phyloP scores from a whole-genome alignment of 441 rosid genomes.

The Gossypium armourianum region DNA sequence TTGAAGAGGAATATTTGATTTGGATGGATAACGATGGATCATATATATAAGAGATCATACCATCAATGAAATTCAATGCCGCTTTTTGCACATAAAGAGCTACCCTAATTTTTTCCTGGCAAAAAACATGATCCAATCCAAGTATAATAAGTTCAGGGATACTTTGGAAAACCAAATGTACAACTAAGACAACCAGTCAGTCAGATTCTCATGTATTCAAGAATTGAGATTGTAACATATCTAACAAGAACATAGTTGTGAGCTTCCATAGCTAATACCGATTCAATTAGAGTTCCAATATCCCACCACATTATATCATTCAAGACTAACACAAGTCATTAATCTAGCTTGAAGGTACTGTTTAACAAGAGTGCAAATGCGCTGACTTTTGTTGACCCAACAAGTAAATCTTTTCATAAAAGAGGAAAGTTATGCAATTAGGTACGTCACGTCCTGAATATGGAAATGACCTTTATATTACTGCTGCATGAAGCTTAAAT shows the following conservation, averaged over 20 bases:
- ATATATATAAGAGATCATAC: slow-evolving; percentile 21
- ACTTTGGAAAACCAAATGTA: neutral
- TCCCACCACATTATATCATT: neutral
- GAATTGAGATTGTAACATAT: neutral
- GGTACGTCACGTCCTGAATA: neutral
- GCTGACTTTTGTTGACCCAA: neutral
- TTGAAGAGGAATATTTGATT: neutral
- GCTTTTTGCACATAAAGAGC: slow-evolving; percentile 64
- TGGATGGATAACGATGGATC: neutral
- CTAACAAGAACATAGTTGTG: neutral
- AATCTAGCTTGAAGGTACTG: neutral
- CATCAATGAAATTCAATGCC: slow-evolving; percentile 53
- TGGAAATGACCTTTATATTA: neutral
- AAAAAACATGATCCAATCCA: slow-evolving; percentile 10
- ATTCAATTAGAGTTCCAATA: neutral
- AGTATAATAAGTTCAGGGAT: slow-evolving; percentile 8
- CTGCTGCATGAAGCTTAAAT: neutral
- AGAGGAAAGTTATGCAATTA: neutral
- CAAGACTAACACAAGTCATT: neutral
- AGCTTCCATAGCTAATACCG: neutral
- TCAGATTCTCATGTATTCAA: neutral
- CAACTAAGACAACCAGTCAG: neutral
- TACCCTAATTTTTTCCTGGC: slow-evolving; percentile 56
- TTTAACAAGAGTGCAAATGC: neutral
- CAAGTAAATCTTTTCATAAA: neutral